Conservation (phyloP, 2,329 filamentous ascomycete species). For the Zalaria obscura region DNA sequence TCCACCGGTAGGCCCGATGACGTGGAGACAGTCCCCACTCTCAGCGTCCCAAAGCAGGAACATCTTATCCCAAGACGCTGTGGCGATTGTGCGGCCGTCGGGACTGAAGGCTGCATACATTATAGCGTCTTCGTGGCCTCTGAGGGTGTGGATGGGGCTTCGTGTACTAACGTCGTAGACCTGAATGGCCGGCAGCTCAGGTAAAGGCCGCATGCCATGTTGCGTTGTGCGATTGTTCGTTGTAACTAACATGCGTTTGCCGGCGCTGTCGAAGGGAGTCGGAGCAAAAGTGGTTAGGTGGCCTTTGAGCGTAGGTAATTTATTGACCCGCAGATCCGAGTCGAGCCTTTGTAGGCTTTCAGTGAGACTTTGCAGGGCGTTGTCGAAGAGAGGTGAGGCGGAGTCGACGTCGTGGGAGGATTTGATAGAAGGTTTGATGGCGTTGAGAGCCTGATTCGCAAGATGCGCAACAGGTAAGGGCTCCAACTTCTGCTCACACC, state of each 20-base stretch:
- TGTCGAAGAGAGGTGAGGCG: background rate
- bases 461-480: background rate
- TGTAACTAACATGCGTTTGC: background rate
- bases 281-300: background rate
- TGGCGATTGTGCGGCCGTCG: background rate
- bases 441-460: background rate
- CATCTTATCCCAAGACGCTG: background rate
- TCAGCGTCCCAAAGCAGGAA: slow-evolving; percentile 7
- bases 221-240: background rate
- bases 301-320: background rate
- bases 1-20: slow-evolving; percentile 5
- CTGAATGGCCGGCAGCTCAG: background rate
- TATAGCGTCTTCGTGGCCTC: background rate
- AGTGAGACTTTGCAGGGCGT: background rate
- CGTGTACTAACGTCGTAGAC: background rate
- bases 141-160: background rate
- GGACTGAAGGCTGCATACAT: background rate
- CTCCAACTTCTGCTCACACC: background rate
- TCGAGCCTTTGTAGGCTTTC: background rate
- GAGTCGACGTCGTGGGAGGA: background rate
- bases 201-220: background rate
- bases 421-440: background rate
- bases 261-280: background rate
- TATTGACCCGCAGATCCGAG: background rate
- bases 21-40: slow-evolving; percentile 3